Evolutionary conservation across 1,284 basidiomycete genomes (phyloP).

Genomic region (Exobasidium cylindrosporum): DNA sequence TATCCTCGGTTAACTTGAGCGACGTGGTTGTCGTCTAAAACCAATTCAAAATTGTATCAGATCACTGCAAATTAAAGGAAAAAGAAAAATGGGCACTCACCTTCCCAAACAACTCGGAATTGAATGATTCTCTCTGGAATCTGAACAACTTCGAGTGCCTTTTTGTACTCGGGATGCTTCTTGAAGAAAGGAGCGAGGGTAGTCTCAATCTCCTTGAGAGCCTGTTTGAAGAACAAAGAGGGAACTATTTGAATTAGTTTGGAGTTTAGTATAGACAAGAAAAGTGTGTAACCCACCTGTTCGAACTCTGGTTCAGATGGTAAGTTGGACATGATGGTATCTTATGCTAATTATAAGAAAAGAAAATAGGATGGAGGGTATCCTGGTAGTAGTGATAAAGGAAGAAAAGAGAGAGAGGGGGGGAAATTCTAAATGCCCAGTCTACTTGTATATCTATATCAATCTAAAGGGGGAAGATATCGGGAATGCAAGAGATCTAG

Average conservation of each 20-base stretch:
- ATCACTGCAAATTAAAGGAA: conserved; percentile 1
- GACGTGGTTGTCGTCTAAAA: conserved; percentile 22
- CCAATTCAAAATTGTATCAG: background rate
- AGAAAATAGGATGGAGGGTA: too few species aligned
- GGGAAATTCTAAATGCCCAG: too few species aligned
- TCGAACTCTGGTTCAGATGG: conserved; percentile 63
- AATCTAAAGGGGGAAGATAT: too few species aligned
- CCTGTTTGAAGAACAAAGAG: conserved; percentile 55
- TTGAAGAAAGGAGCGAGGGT: conserved; percentile 69
- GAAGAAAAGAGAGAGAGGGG: background rate
- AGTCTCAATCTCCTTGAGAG: conserved; percentile 66
- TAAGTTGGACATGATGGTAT: conserved; percentile 14
- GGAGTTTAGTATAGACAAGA: too few species aligned
- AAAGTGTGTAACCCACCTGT: conserved; percentile 54
- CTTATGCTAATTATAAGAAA: too few species aligned
- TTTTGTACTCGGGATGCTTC: conserved; percentile 70
- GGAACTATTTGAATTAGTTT: too few species aligned
- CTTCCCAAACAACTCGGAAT: conserved; percentile 69
- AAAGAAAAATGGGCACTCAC: conserved; percentile 58
- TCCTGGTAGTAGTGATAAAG: too few species aligned
- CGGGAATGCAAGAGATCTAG: too few species aligned
- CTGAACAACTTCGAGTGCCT: conserved; percentile 69
- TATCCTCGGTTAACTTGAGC: conserved; percentile 73
- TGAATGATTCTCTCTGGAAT: conserved; percentile 72
- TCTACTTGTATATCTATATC: too few species aligned